These are phyloP conservation scores for Schizophyllum commune DNA, from an alignment of 1,284 basidiomycete genomes.

Conservation along the genomic window DNA sequence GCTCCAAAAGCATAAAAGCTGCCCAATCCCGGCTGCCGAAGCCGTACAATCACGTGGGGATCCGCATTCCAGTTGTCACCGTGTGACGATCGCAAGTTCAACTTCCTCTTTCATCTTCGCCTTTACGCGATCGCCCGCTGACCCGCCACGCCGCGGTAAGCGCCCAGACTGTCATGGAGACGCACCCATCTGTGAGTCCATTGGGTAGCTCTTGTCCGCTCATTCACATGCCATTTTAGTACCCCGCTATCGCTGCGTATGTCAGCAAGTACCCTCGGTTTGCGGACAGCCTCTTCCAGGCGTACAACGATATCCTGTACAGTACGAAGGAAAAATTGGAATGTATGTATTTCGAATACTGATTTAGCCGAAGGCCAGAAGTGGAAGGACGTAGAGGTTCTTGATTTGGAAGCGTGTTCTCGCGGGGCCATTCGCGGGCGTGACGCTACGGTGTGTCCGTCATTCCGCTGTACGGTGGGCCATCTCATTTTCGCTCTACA, in stretches of 20 bases:
- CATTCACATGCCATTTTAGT: slow-evolving; percentile 16
- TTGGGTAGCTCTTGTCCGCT: background rate
- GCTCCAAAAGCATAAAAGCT: no score
- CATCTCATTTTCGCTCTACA: slow-evolving; percentile 13
- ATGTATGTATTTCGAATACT: background rate
- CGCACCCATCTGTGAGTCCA: slow-evolving; percentile 24
- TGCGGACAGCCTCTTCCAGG: slow-evolving; percentile 46
- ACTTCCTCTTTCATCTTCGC: background rate
- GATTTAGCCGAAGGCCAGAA: slow-evolving; percentile 39
- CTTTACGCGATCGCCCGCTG: background rate
- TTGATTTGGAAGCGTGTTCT: slow-evolving; percentile 49
- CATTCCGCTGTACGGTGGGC: background rate
- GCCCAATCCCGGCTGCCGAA: no score
- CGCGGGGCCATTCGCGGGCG: slow-evolving; percentile 55
- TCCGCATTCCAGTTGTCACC: no score
- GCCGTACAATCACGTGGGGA: no score
- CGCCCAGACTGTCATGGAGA: slow-evolving; percentile 17
- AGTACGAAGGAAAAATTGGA: slow-evolving; percentile 28
- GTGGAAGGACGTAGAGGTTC: slow-evolving; percentile 55
- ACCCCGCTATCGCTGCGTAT: slow-evolving; percentile 26
- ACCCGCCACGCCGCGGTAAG: background rate
- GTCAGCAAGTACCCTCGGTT: slow-evolving; percentile 45
- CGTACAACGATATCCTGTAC: slow-evolving; percentile 52
- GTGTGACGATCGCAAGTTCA: background rate
- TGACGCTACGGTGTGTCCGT: slow-evolving; percentile 42